phyloP scores from a whole-genome alignment of 805 yeast species.

The Ogataea pini region DNA sequence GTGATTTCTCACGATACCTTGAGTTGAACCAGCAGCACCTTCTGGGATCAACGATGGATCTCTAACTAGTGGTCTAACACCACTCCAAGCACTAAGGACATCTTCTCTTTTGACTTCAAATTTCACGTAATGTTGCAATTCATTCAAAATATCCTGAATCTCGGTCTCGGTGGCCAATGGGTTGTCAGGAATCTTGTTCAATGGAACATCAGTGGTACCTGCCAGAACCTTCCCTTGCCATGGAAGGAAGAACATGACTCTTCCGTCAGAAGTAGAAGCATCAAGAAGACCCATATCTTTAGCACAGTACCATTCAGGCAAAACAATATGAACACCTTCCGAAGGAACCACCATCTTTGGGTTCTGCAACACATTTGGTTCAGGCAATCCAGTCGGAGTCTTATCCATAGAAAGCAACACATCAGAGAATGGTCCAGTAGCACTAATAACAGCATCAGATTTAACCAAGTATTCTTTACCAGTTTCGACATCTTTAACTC shows the following conservation, averaged over 20 bases:
- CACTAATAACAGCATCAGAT: constrained; percentile 80
- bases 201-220: constrained; percentile 93
- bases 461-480: constrained; percentile 60
- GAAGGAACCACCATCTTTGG: constrained; percentile 92
- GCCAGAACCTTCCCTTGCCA: constrained; percentile 98
- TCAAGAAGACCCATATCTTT: constrained; percentile 84
- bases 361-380: constrained; percentile 28
- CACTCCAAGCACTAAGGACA: constrained; percentile 94
- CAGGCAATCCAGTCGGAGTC: constrained; percentile 61
- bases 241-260: constrained; percentile 95
- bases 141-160: constrained; percentile 81
- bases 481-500: constrained; percentile 70
- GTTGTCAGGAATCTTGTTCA: constrained; percentile 64
- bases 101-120: constrained; percentile 88
- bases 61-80: constrained; percentile 91
- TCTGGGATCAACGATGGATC: constrained; percentile 58
- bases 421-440: constrained; percentile 94
- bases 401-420: constrained; percentile 83
- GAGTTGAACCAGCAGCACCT: constrained; percentile 52
- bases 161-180: constrained; percentile 90
- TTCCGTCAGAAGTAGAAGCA: constrained; percentile 90
- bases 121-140: constrained; percentile 85
- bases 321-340: constrained; percentile 87
- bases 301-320: constrained; percentile 93
- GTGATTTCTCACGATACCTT: constrained; percentile 90